Evolutionary conservation across 371 early-diverging fungal species (phyloP).

Genomic region (Rhizopus delemar): DNA sequence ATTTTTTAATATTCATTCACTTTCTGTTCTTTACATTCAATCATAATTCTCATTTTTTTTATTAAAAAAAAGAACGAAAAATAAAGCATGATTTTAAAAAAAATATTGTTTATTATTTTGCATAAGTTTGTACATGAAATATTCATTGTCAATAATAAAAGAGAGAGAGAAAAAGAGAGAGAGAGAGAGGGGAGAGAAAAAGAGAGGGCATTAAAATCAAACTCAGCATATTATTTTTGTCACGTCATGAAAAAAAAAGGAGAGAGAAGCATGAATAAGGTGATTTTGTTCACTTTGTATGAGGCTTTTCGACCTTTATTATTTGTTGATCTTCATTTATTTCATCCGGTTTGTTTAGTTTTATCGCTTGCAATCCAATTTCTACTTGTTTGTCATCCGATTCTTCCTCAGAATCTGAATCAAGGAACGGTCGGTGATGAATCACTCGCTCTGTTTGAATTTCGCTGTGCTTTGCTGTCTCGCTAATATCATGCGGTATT

Average conservation of each 20-base stretch:
- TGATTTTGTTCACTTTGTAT: conserved; percentile 12
- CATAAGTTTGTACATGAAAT: conserved; percentile 21
- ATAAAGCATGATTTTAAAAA: conserved; percentile 66
- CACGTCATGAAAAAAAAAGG: background rate
- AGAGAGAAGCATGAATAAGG: background rate
- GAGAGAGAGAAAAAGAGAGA: background rate
- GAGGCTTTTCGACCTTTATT: background rate
- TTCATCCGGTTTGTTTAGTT: conserved; percentile 5
- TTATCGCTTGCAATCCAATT: conserved; percentile 3
- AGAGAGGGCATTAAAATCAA: background rate
- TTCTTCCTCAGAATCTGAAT: conserved; percentile 16
- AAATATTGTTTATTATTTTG: conserved; percentile 72
- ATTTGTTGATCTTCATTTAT: background rate
- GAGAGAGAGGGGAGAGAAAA: no score
- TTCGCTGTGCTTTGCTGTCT: background rate
- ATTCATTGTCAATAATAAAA: background rate
- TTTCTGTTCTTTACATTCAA: no score
- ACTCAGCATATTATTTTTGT: background rate
- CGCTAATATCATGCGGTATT: background rate
- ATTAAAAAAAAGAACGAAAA: no score
- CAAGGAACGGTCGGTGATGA: conserved; percentile 7
- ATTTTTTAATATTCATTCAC: no score
- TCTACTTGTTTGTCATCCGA: background rate
- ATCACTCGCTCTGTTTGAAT: background rate
- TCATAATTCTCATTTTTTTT: no score